These are phyloP conservation scores for Diplodia intermedia DNA, from an alignment of 2,329 filamentous ascomycete genomes.

Conservation along the genomic window DNA sequence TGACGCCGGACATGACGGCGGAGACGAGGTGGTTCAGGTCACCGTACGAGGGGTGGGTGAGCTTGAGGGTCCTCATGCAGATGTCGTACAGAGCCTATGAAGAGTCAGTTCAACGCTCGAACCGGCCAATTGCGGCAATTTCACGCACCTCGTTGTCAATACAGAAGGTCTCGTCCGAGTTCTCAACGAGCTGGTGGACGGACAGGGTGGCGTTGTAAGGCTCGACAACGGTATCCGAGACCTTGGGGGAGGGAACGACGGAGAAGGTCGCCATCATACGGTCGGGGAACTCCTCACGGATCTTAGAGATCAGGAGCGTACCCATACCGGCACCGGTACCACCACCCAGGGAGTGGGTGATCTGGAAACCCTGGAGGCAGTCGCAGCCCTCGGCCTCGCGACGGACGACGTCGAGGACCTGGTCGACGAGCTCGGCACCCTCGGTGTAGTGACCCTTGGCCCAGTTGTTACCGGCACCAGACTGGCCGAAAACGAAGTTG, in stretches of 20 bases:
- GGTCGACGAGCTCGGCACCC: slow-evolving; percentile 97
- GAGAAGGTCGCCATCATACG: slow-evolving; percentile 99
- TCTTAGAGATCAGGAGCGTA: slow-evolving; percentile 99
- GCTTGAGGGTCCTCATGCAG: slow-evolving; percentile 99
- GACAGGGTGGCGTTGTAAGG: slow-evolving; percentile 99
- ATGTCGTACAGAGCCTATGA: slow-evolving; percentile 92
- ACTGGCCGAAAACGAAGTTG: slow-evolving; percentile 99
- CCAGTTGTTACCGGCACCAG: slow-evolving; percentile 99
- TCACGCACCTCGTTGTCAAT: slow-evolving; percentile 89
- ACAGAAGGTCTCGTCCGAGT: slow-evolving; percentile 99
- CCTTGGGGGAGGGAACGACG: slow-evolving; percentile 97
- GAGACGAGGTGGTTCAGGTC: slow-evolving; percentile 99
- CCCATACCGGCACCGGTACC: slow-evolving; percentile 99
- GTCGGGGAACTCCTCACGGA: slow-evolving; percentile 99
- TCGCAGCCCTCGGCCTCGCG: slow-evolving; percentile 99
- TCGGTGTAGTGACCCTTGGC: slow-evolving; percentile 99
- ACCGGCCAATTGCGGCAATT: not conserved
- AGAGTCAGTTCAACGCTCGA: slow-evolving; percentile 35
- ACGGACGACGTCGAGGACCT: slow-evolving; percentile 97
- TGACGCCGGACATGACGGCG: slow-evolving; percentile 99
- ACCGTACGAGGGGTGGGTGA: slow-evolving; percentile 97
- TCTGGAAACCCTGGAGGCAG: slow-evolving; percentile 99
- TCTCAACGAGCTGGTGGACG: slow-evolving; percentile 98
- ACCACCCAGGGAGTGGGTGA: slow-evolving; percentile 99
- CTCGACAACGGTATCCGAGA: slow-evolving; percentile 99